Percentiles rank a stretch among this genome's conserved stretches.
These are phyloP conservation scores for Gymnopilus dilepis DNA, from an alignment of 768 basidiomycete species.

Conservation along the genomic window DNA sequence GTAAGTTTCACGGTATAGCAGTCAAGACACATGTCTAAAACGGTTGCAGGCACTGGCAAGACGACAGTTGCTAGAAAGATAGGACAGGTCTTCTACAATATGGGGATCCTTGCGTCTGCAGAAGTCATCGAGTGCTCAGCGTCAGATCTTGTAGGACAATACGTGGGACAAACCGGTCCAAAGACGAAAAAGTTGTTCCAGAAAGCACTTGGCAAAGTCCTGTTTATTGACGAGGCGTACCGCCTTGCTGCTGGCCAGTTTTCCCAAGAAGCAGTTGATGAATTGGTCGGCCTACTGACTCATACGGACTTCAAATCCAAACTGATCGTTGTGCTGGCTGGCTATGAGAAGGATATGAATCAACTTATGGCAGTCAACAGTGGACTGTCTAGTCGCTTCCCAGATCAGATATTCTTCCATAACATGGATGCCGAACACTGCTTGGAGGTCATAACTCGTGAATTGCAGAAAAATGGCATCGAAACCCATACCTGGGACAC, in stretches of 20 bases:
- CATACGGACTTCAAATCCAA: slow-evolving; percentile 60
- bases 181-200: slow-evolving; percentile 65
- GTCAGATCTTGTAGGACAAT: slow-evolving; percentile 70
- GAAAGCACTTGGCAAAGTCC: slow-evolving; percentile 67
- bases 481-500: neutral
- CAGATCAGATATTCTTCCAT: slow-evolving; percentile 59
- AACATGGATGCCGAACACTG: slow-evolving; percentile 58
- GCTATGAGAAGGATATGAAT: slow-evolving; percentile 74
- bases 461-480: slow-evolving; percentile 52
- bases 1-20: slow-evolving; percentile 31
- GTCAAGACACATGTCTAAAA: neutral
- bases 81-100: slow-evolving; percentile 66
- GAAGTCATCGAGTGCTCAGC: slow-evolving; percentile 75
- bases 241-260: slow-evolving; percentile 64
- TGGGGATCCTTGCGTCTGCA: slow-evolving; percentile 51
- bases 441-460: slow-evolving; percentile 50
- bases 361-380: slow-evolving; percentile 61
- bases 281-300: slow-evolving; percentile 68
- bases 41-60: slow-evolving; percentile 59
- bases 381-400: slow-evolving; percentile 71
- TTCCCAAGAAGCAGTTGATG: slow-evolving; percentile 75
- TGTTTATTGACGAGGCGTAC: slow-evolving; percentile 79
- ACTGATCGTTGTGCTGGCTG: slow-evolving; percentile 70
- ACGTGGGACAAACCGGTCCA: slow-evolving; percentile 74
- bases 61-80: slow-evolving; percentile 67